Base-by-base conservation (phyloP, 2,329 filamentous ascomycete genomes). In the Seiridium unicorne region DNA sequence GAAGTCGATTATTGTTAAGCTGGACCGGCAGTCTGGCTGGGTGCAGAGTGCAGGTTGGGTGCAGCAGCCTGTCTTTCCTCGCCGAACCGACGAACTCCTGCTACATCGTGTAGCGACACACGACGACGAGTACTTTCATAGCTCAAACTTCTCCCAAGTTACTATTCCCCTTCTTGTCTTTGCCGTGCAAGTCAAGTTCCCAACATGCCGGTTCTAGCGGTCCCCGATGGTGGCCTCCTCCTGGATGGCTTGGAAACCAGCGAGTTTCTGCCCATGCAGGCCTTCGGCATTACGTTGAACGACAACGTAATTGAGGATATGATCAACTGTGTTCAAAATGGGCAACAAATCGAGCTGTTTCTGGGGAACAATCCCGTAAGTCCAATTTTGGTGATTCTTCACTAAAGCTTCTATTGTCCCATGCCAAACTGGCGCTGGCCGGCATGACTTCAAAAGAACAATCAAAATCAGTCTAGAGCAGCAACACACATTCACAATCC, bases 291-390 rank as follows among this genome's bases (percentile, higher is more conserved):
- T 59, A 81, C 77, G n/a, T 73, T 89, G 63, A 81, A 77, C 66
- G 81, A 87, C 69, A 77, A 76, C 69, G 77, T 86, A 56, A 82
- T 89, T 66, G 83, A 87, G 70, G 79, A 84, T 63, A 84, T 89
- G 81, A 87, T 89, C 65, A 79, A 79, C 71, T 84, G 82, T 67
- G 79, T 84, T 44, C 81, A 82, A 67, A 79, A 81, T 75, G 84
- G 84, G 55, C 79, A 84, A 59, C 76, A 80, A 51, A 79, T 89
- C 57, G 78, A 84, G 67, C 75, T 89, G 66, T 80, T 82, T 4
- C 72, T 89, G 62, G 86, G 86, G 46, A 78, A 76, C 67, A 79
- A 74, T 66, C 86, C 86, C 44, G 86, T 89, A 84, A 80, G 86
- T 80, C 62, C 63, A 58, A 57, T 54, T 56, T 58, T 44, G 10